phyloP scores from a whole-genome alignment of 345 rosid species.

The Camelina hispida region DNA sequence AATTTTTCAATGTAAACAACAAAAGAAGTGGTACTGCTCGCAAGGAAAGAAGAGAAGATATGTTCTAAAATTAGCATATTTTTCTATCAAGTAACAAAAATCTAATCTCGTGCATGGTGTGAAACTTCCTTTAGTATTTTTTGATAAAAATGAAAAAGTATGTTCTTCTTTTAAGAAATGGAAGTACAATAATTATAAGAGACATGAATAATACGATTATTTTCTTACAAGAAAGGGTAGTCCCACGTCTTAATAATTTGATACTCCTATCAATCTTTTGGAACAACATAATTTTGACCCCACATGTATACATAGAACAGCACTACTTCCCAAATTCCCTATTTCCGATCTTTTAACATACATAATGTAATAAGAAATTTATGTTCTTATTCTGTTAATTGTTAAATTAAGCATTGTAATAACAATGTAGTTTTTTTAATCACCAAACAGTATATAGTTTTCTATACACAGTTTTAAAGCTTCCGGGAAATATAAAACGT shows the following conservation, averaged over 20 bases:
- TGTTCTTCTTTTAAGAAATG: constrained; percentile 40
- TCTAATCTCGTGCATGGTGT: not conserved
- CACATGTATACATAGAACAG: constrained; percentile 8
- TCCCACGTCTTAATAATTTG: constrained; percentile 40
- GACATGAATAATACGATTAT: constrained; percentile 28
- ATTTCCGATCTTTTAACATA: not conserved
- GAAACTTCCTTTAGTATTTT: not conserved
- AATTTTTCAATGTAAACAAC: not conserved
- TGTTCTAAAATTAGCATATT: not conserved
- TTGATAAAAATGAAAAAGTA: constrained; percentile 18
- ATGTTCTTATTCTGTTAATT: not conserved
- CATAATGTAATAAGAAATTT: not conserved
- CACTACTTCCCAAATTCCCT: constrained; percentile 1
- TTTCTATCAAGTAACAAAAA: not conserved
- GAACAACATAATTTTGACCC: constrained; percentile 38
- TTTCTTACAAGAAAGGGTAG: constrained; percentile 32
- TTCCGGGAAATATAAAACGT: not conserved
- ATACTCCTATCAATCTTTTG: constrained; percentile 33
- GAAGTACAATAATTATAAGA: constrained; percentile 37
- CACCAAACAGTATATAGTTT: not conserved
- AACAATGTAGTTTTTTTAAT: too few species aligned
- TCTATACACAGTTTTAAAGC: not conserved
- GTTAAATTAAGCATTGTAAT: not conserved
- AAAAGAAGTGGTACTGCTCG: constrained; percentile 6
- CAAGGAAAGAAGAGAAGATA: not conserved